phyloP scores from a whole-genome alignment of 1,284 basidiomycete genomes.

The Cryptococcus sp. region DNA sequence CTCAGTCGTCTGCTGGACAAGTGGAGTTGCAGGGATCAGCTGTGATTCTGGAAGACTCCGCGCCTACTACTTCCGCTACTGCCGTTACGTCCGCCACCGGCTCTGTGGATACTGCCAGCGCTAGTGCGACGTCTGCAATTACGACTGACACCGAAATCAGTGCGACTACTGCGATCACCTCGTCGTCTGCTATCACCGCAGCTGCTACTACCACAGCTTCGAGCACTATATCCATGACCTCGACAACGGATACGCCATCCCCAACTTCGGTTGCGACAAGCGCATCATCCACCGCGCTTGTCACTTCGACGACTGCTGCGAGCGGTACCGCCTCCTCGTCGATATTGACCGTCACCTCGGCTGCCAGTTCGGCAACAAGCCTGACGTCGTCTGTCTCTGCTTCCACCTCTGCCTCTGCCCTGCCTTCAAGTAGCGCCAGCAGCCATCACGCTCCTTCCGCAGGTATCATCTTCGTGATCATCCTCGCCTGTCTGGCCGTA shows the following conservation, averaged over 20 bases:
- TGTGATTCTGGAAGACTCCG: conserved; percentile 3
- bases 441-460: conserved; percentile 27
- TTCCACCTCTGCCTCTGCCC: conserved; percentile 1
- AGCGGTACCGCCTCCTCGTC: conserved; percentile 2
- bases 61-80: neutral
- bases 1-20: neutral
- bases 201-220: neutral
- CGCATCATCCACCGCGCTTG: conserved; percentile 1
- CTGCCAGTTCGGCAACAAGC: conserved; percentile 6
- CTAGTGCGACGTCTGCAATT: neutral
- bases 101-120: no score
- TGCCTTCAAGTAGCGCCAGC: neutral
- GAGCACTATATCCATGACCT: neutral
- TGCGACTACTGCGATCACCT: neutral
- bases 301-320: neutral
- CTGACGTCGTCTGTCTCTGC: conserved; percentile 10
- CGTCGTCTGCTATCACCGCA: neutral
- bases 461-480: conserved; percentile 31
- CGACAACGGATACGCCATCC: neutral
- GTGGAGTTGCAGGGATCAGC: conserved; percentile 5
- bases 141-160: no score
- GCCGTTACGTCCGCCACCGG: neutral
- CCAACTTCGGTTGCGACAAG: neutral
- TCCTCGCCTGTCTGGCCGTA: conserved; percentile 27
- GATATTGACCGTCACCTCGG: conserved; percentile 3